Conservation (phyloP, 257 asterid genomes). For the Solanum bulbocastanum region DNA sequence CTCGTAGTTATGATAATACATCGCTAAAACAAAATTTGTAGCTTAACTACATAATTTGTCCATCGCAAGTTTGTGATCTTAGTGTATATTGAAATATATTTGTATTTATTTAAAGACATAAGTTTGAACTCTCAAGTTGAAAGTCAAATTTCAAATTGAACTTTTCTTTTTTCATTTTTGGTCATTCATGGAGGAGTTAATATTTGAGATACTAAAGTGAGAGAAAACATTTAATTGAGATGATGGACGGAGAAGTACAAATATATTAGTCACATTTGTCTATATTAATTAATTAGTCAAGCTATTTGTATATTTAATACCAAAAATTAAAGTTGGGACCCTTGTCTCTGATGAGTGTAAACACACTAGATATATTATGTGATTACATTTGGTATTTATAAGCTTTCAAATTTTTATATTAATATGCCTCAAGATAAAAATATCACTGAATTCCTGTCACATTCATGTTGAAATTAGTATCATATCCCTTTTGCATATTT, state of each 20-base stretch:
- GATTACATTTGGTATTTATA: background rate
- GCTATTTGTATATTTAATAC: background rate
- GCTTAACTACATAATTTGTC: background rate
- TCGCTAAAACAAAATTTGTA: background rate
- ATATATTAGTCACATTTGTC: background rate
- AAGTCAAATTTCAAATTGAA: background rate
- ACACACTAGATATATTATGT: background rate
- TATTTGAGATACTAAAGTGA: background rate
- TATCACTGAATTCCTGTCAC: background rate
- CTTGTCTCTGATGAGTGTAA: background rate
- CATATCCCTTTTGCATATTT: background rate
- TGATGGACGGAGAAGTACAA: background rate
- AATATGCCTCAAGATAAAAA: background rate
- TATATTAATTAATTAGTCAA: background rate
- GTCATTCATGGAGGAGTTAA: background rate
- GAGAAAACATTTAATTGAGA: background rate
- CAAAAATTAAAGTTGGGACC: background rate
- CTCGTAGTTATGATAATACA: background rate
- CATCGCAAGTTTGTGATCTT: background rate
- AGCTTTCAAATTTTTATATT: background rate
- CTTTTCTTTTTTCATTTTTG: background rate
- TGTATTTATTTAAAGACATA: background rate
- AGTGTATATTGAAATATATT: background rate
- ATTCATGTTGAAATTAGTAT: background rate
- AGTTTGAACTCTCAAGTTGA: background rate